These are phyloP conservation scores for Quercus bicolor DNA, from an alignment of 306 rosid genomes.

Conservation along the genomic window DNA sequence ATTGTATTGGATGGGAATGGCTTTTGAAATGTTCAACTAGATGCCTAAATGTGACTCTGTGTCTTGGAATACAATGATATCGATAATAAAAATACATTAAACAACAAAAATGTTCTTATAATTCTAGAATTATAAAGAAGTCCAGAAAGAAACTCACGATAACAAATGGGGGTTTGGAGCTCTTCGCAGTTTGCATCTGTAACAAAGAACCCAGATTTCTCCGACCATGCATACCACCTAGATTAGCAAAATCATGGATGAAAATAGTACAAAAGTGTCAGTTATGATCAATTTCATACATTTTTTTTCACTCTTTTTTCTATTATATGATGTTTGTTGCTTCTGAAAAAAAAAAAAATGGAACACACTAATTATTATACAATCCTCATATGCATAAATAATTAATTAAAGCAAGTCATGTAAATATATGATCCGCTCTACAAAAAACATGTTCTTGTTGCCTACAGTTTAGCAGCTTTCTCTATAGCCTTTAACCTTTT, in stretches of 20 bases:
- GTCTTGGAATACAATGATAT: too few species aligned
- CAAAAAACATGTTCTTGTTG: not conserved
- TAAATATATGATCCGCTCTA: slow-evolving; percentile 1
- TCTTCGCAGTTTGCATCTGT: slow-evolving; percentile 54
- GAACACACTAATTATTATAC: not conserved
- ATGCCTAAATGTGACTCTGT: too few species aligned
- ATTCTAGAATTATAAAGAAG: not conserved
- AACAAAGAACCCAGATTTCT: slow-evolving; percentile 63
- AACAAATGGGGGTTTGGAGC: slow-evolving; percentile 81
- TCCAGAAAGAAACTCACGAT: slow-evolving; percentile 56
- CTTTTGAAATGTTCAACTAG: too few species aligned
- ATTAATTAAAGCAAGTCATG: not conserved
- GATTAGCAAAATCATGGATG: slow-evolving; percentile 21
- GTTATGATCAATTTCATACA: not conserved
- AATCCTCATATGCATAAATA: not conserved
- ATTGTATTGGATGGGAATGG: too few species aligned
- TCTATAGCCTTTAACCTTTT: slow-evolving; percentile 68
- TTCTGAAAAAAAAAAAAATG: slow-evolving; percentile 28
- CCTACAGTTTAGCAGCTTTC: slow-evolving; percentile 81
- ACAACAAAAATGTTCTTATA: not conserved
- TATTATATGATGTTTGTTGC: slow-evolving; percentile 51
- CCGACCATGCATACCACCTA: slow-evolving; percentile 99
- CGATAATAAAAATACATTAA: too few species aligned
- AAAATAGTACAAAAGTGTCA: not conserved
- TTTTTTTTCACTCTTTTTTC: slow-evolving; percentile 76